These are phyloP conservation scores for Talaromyces wortmannii DNA, from an alignment of 495 filamentous ascomycete species.

Conservation along the genomic window DNA sequence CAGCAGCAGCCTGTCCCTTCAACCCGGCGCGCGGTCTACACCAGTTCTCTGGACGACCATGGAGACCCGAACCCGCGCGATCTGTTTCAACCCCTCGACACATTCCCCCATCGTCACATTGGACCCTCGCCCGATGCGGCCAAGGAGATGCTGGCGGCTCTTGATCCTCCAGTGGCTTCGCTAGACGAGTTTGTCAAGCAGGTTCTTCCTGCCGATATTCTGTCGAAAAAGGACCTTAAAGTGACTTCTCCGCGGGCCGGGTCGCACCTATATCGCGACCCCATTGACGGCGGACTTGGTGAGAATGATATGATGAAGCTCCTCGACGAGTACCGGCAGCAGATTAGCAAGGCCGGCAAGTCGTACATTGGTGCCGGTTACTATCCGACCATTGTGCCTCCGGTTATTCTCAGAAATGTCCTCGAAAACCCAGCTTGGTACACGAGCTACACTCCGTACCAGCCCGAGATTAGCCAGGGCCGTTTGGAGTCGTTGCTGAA, in stretches of 20 bases:
- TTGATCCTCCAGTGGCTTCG: slow-evolving; percentile 66
- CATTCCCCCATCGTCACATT: slow-evolving; percentile 86
- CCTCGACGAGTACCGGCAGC: slow-evolving; percentile 55
- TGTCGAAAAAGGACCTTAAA: slow-evolving; percentile 56
- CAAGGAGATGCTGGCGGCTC: slow-evolving; percentile 70
- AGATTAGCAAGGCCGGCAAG: slow-evolving; percentile 51
- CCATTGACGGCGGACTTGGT: slow-evolving; percentile 48
- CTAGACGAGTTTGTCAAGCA: slow-evolving; percentile 86
- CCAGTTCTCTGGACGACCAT: slow-evolving; percentile 32
- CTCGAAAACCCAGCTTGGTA: slow-evolving; percentile 96
- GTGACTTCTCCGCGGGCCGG: slow-evolving; percentile 30
- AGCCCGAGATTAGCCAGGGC: slow-evolving; percentile 96
- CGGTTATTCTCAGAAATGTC: slow-evolving; percentile 91
- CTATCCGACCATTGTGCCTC: slow-evolving; percentile 76
- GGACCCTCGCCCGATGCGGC: slow-evolving; percentile 72
- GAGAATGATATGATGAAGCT: slow-evolving; percentile 63
- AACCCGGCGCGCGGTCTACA: slow-evolving; percentile 30
- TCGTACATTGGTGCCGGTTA: slow-evolving; percentile 84
- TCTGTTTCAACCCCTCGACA: slow-evolving; percentile 46
- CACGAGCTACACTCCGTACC: slow-evolving; percentile 97
- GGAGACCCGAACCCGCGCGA: slow-evolving; percentile 36
- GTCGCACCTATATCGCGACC: slow-evolving; percentile 31
- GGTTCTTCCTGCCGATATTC: slow-evolving; percentile 77
- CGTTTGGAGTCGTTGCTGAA: slow-evolving; percentile 90
- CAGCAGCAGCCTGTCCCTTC: slow-evolving; percentile 16